Base-by-base conservation (phyloP, 495 filamentous ascomycete species). In the Xylaria grammica region DNA sequence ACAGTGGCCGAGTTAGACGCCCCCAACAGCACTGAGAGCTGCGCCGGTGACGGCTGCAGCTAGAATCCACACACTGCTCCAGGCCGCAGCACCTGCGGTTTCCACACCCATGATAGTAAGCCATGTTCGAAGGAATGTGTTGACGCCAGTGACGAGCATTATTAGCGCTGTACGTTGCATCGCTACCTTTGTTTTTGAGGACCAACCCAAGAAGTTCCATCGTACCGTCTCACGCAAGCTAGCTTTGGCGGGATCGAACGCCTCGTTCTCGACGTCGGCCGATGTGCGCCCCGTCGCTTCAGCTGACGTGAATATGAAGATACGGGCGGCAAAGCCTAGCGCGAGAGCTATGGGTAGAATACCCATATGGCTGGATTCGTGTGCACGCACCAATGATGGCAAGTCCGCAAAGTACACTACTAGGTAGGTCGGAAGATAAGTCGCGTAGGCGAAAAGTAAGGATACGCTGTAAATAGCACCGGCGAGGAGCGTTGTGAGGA, bases 301-400 rank as follows among this genome's bases (percentile, higher is more conserved):
- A 65, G 87, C 73, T 15, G 86, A 91, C 30, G 86, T 87, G 71
- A 96, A 94, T 60, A 97, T 84, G 73, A 96, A 92, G 50, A 82
- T 81, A 48, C 84, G 81, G 26, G 88, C 87, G 1, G 91, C 90
- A 63, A 84, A 81, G 9, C 93, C 93, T n/a, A 83, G 75, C 29
- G 78, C 65, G 11, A 84, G 66, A 1, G 74, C 70, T 26, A 85
- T 78, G 2, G 86, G 87, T n/a, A 90, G 69, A 40, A 92, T 75
- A 0, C 79, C 77, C 55, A 84, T 51, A 48, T 88, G 79, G 1
- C 82, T 84, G 15, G 86, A 84, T 17, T 81, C 81, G 69, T 91
- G 84, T 11, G 87, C 89, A 32, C 82, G 76, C 30, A 79, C 79
- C 64, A 97, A 78, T 48, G 88, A 86, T 10, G 81, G 85, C 50